phyloP scores from a whole-genome alignment of 768 basidiomycete genomes.

The Auricularia cornea region DNA sequence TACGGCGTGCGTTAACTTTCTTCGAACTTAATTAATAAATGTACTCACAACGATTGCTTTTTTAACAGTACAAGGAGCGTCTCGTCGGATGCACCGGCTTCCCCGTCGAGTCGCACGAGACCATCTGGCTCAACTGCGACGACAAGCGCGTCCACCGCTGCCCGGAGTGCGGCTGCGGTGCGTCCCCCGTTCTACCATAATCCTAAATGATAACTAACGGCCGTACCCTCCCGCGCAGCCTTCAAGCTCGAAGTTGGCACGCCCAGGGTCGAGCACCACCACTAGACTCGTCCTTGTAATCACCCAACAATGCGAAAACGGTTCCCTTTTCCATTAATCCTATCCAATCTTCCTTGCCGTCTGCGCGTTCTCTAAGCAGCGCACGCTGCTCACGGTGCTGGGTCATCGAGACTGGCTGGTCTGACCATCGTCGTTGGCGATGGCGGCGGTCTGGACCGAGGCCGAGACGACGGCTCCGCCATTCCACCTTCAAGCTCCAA shows the following conservation, averaged over 20 bases:
- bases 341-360: not conserved
- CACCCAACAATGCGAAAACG: not conserved
- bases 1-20: slow-evolving; percentile 58
- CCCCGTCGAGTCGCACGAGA: slow-evolving; percentile 92
- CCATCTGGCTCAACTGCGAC: slow-evolving; percentile 70
- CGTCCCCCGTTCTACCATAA: slow-evolving; percentile 15
- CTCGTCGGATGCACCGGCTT: slow-evolving; percentile 91
- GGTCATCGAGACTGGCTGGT: not conserved
- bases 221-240: not conserved
- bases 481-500: not conserved
- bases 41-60: not conserved
- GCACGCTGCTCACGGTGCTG: not conserved
- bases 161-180: slow-evolving; percentile 90
- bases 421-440: not conserved
- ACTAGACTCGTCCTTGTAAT: not conserved
- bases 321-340: not conserved
- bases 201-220: not conserved
- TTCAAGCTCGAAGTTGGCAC: not conserved
- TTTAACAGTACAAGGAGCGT: slow-evolving; percentile 62
- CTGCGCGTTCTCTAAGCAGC: not conserved
- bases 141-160: slow-evolving; percentile 66
- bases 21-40: not conserved
- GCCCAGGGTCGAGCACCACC: not conserved
- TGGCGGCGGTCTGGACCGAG: not conserved
- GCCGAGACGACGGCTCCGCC: not conserved